Evolutionary conservation across 345 rosid species (phyloP), one percentile per base, ranked within the genome.

Genomic region (Ailanthus altissimus): DNA sequence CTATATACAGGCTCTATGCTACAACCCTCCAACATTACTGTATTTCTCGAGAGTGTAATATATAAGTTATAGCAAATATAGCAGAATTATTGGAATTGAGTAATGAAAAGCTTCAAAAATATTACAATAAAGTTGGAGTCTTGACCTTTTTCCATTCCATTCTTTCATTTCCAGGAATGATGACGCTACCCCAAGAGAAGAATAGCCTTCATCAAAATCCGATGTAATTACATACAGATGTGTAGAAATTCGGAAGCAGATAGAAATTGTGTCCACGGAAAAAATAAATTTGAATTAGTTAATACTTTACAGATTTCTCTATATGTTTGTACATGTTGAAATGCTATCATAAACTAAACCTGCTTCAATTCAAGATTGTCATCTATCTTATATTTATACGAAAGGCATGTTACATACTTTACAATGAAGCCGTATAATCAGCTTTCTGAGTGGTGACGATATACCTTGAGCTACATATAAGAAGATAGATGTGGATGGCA

Each of bases 381-480:
- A 47, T 28, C 56, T 10, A 28, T 57, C 14, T 56, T 21, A 10
- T 20, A 18, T 43, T 45, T 43, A 11, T 45, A 62, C 36, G 32
- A 8, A 47, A 46, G 68, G 70, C 69, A 50, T 14, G 49, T 13
- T 16, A 63, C 70, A n/a, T 12, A 75, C 61, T 62, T 21, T 50
- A 32, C 50, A 6, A 32, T 50, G 25, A 62, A 50, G 70, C 76
- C 66, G 26, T 7, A 2, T 8, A 0, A 15, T 16, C 36, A 42
- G 14, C 67, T 36, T 28, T 21, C 21, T 32, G 38, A 47, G 70
- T 45, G 26, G 28, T 75, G 82, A 77, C 42, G 16, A 70, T 64
- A 47, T 75, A 75, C 77, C 63, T 73, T 43, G 11, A 46, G 75
- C 80, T 58, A 77, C 65, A 46, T 28, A 6, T 23, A 32, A 25